Conservation (phyloP, 192 early-diverging fungal species). For the Rhizoclosmatium globosum region DNA sequence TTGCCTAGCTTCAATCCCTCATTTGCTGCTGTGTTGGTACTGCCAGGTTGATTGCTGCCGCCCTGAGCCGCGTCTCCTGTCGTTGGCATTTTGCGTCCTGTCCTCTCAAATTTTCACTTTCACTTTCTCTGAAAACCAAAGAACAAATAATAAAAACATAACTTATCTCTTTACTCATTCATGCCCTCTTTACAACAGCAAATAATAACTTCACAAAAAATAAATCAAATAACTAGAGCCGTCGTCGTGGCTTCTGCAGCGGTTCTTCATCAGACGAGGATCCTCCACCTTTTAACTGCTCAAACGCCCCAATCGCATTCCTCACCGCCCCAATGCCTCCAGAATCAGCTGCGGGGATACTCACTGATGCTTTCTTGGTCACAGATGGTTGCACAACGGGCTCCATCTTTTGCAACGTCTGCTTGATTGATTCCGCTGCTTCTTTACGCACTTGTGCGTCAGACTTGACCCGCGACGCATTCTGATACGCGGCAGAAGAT, state of each 20-base stretch:
- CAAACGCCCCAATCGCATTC: slow-evolving; percentile 17
- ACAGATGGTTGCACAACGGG: slow-evolving; percentile 8
- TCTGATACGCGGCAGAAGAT: slow-evolving; percentile 2
- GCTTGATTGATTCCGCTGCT: neutral
- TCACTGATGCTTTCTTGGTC: neutral
- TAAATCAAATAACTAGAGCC: no score
- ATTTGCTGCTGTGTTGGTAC: no score
- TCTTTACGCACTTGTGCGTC: neutral
- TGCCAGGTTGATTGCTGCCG: no score
- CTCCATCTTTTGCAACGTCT: slow-evolving; percentile 29
- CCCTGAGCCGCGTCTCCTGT: no score
- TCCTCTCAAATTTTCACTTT: no score
- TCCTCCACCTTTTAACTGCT: slow-evolving; percentile 5
- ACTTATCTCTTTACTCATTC: neutral
- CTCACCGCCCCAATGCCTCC: slow-evolving; percentile 16
- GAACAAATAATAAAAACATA: slow-evolving; percentile 1
- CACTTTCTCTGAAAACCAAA: no score
- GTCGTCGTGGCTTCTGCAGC: no score
- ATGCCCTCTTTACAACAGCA: no score
- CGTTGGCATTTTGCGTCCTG: no score
- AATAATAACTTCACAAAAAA: no score
- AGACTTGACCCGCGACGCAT: neutral
- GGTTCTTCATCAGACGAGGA: neutral
- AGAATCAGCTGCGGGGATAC: neutral
- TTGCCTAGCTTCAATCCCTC: no score